phyloP scores from a whole-genome alignment of 2,329 filamentous ascomycete species.

The Huntiella abstrusa region DNA sequence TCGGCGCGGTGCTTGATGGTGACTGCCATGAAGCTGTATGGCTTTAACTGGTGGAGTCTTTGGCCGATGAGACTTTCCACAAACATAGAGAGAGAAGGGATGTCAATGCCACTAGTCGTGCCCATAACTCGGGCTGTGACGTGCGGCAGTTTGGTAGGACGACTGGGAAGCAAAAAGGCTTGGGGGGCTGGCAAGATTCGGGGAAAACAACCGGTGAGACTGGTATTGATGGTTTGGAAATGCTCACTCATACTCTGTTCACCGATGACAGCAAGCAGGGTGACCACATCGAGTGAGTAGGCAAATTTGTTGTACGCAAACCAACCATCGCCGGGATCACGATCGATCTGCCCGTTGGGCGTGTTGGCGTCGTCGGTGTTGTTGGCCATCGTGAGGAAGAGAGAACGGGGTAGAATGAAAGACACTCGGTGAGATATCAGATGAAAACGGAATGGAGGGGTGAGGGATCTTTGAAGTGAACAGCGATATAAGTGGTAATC shows the following conservation, averaged over 20 bases:
- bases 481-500: no score
- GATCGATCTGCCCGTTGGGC: slow-evolving; percentile 8
- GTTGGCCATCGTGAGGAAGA: no score
- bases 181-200: slow-evolving; percentile 44
- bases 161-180: slow-evolving; percentile 36
- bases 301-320: slow-evolving; percentile 24
- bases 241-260: slow-evolving; percentile 40
- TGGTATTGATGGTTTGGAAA: slow-evolving; percentile 39
- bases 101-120: slow-evolving; percentile 35
- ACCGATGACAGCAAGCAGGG: slow-evolving; percentile 42
- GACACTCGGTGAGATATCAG: no score
- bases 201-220: slow-evolving; percentile 36
- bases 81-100: slow-evolving; percentile 40
- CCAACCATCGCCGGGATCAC: slow-evolving; percentile 16
- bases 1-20: slow-evolving; percentile 27
- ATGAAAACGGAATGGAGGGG: no score
- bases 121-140: slow-evolving; percentile 35
- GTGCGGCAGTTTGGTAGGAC: slow-evolving; percentile 36
- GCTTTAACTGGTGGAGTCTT: slow-evolving; percentile 24
- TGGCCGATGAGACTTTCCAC: slow-evolving; percentile 22
- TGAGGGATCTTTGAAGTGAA: no score
- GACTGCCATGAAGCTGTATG: slow-evolving; percentile 26
- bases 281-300: slow-evolving; percentile 43
- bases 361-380: not conserved
- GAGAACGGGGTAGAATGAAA: no score